Evolutionary conservation across 306 rosid genomes (phyloP).

Genomic region (Morella rubra): DNA sequence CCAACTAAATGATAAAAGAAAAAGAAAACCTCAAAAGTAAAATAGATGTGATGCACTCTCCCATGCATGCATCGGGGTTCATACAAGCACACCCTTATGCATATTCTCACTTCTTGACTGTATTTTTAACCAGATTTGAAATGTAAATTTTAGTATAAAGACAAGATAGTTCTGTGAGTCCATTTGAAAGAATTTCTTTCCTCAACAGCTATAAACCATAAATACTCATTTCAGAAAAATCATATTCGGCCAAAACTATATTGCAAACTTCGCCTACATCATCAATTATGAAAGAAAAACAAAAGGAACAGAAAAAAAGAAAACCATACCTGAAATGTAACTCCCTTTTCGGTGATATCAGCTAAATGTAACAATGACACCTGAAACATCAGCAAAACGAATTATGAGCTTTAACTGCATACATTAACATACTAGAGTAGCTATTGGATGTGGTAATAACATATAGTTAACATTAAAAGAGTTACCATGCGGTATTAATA

Average conservation of each 20-base stretch:
- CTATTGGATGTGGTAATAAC: too few relatives aligned
- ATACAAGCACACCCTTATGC: background rate
- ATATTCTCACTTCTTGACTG: background rate
- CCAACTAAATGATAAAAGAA: background rate
- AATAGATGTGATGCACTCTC: background rate
- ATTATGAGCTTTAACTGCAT: conserved; percentile 22
- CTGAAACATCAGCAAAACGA: conserved; percentile 41
- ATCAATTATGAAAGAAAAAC: background rate
- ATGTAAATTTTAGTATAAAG: background rate
- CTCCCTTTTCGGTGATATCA: conserved; percentile 95
- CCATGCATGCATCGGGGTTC: background rate
- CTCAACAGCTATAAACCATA: background rate
- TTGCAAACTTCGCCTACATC: conserved; percentile 12
- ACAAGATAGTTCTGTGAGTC: background rate
- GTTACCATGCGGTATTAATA: too few relatives aligned
- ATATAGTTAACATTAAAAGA: background rate
- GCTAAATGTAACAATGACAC: conserved; percentile 96
- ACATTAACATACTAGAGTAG: background rate
- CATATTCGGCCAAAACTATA: background rate
- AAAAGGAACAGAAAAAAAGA: background rate
- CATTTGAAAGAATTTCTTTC: background rate
- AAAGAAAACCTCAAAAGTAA: background rate
- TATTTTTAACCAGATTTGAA: background rate
- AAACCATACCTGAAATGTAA: conserved; percentile 83
- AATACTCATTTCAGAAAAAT: too few relatives aligned